Evolutionary conservation across 1,139 yeast genomes (phyloP), one percentile per base, ranked within the genome.

Genomic region (Blastobotrys indianensis): DNA sequence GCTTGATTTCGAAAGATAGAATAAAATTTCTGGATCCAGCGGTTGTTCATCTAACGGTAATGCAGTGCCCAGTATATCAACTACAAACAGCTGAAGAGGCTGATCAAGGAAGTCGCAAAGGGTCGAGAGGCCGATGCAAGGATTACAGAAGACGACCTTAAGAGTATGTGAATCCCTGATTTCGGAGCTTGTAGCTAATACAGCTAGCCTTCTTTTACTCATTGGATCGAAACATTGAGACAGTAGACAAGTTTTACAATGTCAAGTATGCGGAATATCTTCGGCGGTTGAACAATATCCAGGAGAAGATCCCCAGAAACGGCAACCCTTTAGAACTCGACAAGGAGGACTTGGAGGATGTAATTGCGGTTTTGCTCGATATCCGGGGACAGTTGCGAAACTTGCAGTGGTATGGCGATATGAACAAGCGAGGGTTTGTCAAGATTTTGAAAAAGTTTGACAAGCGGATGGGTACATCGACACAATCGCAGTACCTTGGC

Each of bases 391-490:
- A 80, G 51, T 78, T 85, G 52, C 74, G 96, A 49, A 88, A 88
- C 64, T 71, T 92, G 61, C 67, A 69, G 62, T 90, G 97, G 96
- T 92, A 79, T 63, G 94, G 95, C 13, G 97, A 90, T 58, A 76
- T 90, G 58, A 92, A 92, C 68, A 87, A 85, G 62, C 81, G 92
- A 51, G 98, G 96, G 0, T 85, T 88, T 59, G 76, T 80, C 48
- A 92, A 92, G 69, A 92, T 92, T 54, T 72, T 92, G 61, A 92
- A 92, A 68, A 88, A 88, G 54, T 74, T 88, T 56, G 97, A 92
- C 63, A 92, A 92, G 69, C 87, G 87, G 62, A 73, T 83, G 47
- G 85, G 90, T 10, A 77, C 82, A 20, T 70, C 74, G 51, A 80
- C 83, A 50, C 86, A 84, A 63, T 78, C 77, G 41, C 70, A 75